Base-by-base conservation (phyloP, 208 protist species). In the Crithidia brevicula region DNA sequence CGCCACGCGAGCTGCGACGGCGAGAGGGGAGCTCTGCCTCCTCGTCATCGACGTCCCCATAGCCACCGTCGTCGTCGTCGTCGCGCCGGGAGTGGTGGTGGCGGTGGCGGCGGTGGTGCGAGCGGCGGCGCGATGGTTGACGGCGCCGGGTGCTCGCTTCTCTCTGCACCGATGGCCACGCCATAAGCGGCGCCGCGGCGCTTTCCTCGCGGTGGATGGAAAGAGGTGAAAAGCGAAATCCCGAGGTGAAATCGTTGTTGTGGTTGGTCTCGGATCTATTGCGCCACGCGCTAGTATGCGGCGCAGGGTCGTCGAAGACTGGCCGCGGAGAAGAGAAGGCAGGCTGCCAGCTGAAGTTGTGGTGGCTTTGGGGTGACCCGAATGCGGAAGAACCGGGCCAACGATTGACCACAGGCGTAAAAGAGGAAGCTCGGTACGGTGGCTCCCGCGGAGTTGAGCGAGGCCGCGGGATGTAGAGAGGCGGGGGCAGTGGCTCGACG, bases 391-490 rank as follows among this genome's bases (percentile, higher is more conserved):
- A n/a, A 28, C 5, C 47, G 1, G 36, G 10, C 31, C 56, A 43
- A 42, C 56, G 67, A 28, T 50, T 47, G 4, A 18, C 30, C 4
- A 49, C 20, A 2, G 57, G 38, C 25, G 53, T 58, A 22, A 33
- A 62, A 38, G 23, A 33, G 3, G 36, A 8, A 20, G 36, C 27
- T 31, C 53, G 36, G 51, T n/a, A 43, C 34, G 54, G 53, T 27
- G 51, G 56, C 31, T 50, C 47, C 3, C 31, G 68, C n/a, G 43
- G 28, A 34, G 38, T 2, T 9, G 71, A 68, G 43, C 54, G 72
- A 46, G 50, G 16, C 22, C 51, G 23, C 18, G 52, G 64, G 18
- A 72, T 45, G 65, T 57, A 77, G 15, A 77, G 58, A 5, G 72
- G 64, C 27, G 50, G 52, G 23, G 59, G 40, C 25, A 77, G 27